A percentile compares a stretch with the other conserved stretches of the same genome.
Evolutionary conservation across 805 yeast species (phyloP).

Genomic region (Yarrowia osloensis): DNA sequence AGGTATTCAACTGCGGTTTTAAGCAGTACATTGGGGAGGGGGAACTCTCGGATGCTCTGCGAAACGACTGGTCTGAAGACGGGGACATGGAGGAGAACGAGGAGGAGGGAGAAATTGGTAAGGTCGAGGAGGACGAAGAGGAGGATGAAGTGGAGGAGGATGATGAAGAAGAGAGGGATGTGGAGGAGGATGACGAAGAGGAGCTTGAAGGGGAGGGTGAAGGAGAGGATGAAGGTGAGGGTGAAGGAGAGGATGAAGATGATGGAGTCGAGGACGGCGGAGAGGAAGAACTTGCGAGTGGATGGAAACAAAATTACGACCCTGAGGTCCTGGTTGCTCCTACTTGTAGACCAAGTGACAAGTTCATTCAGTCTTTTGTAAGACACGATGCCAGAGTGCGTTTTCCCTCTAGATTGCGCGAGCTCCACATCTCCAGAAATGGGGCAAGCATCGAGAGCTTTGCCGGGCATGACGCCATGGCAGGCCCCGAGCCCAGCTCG

Average conservation of each 20-base stretch:
- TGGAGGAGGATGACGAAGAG: not conserved
- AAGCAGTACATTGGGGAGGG: not conserved
- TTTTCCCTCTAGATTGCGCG: no score
- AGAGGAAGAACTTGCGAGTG: no score
- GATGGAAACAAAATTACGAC: no score
- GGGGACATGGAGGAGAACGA: slow-evolving; percentile 5
- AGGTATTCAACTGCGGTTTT: not conserved
- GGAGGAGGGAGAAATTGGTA: not conserved
- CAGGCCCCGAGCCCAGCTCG: not conserved
- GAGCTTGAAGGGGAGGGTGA: not conserved
- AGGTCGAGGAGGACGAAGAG: not conserved
- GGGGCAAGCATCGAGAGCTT: no score
- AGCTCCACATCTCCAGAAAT: no score
- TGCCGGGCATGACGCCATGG: not conserved
- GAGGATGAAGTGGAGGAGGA: not conserved
- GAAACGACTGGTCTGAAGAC: not conserved
- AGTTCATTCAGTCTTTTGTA: no score
- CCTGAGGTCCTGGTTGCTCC: no score
- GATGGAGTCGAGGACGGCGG: not conserved
- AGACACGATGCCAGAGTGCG: no score
- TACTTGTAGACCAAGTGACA: no score
- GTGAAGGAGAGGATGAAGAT: not conserved
- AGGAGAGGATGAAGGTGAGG: not conserved
- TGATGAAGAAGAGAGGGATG: not conserved
- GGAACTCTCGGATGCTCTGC: not conserved